phyloP scores from a whole-genome alignment of 2,329 filamentous ascomycete species.

The Aaosphaeria arxii region DNA sequence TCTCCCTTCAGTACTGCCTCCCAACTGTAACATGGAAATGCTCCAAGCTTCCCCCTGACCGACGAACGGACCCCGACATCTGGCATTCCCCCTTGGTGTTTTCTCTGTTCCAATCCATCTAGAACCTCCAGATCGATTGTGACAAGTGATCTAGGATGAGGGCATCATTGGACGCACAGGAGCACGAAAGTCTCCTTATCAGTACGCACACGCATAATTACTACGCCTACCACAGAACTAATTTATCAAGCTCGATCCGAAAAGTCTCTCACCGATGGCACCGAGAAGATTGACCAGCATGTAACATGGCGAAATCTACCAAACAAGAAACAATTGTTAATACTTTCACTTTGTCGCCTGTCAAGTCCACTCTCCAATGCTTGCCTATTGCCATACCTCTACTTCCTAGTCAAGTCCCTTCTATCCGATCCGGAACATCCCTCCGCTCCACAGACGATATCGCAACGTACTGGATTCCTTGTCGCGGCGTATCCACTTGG shows the following conservation, averaged over 20 bases:
- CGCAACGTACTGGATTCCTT: constrained; percentile 71
- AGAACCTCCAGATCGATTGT: background rate
- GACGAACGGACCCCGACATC: too few relatives aligned
- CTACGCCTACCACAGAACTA: background rate
- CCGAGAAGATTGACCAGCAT: constrained; percentile 34
- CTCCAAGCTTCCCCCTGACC: too few relatives aligned
- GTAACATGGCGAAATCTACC: constrained; percentile 72
- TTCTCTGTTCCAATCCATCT: too few relatives aligned
- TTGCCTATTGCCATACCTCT: constrained; percentile 64
- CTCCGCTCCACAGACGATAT: constrained; percentile 58
- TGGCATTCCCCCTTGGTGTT: too few relatives aligned
- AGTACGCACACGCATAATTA: background rate
- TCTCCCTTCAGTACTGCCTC: too few relatives aligned
- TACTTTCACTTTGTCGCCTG: constrained; percentile 73
- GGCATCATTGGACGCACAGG: background rate
- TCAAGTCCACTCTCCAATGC: constrained; percentile 80
- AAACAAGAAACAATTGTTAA: constrained; percentile 69
- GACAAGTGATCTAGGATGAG: too few relatives aligned
- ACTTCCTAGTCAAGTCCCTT: constrained; percentile 79
- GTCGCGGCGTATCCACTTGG: constrained; percentile 75
- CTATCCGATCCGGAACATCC: constrained; percentile 43
- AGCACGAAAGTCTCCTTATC: background rate
- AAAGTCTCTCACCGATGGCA: constrained; percentile 1
- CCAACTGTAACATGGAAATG: too few relatives aligned
- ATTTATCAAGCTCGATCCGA: constrained; percentile 1